Base-by-base conservation (phyloP, 306 rosid genomes). In the Abrus precatorius region DNA sequence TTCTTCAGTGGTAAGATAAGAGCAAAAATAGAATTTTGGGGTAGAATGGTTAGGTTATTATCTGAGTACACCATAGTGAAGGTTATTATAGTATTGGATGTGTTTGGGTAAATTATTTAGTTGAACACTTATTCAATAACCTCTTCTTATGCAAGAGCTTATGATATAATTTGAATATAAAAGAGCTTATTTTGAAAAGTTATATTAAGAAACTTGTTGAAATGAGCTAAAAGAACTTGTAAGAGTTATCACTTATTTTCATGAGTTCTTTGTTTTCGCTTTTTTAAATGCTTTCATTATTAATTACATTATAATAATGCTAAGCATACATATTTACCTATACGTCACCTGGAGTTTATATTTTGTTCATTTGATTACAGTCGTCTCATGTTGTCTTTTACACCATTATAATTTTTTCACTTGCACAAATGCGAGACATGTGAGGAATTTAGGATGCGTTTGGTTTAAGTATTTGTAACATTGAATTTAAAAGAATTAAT, bases 1-100 rank as follows among this genome's bases (percentile, higher is more conserved):
- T 69, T 75, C 49, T 56, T 59, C 34, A 30, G 28, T 9, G 34
- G 52, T 45, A 69, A 70, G 34, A 34, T 59, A 50, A 66, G 65
- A 52, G 61, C 40, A 6, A 65, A 73, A 30, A 30, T 32, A 38
- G 66, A 32, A 29, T 52, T 78, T 63, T 72, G 75, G 83, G 20
- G 43, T 56, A 66, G 67, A 67, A 30, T 33, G 44, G 77, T 27
- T 48, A 50, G 70, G 52, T 44, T 32, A 29, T 66, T 50, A 2
- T 5, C 9, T 5, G 30, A 55, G 50, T 48, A 14, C 62, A 57
- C 30, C 29, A 3, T 70, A 56, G 36, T 63, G 53, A 53, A 63
- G 13, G 49, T 72, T 38, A 33, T 50, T 54, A 56, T 69, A 40
- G 20, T 9, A 30, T 20, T 20, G 20, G 20, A 20, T 20, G 20